Conservation (phyloP, 352 stramenopile species). For the Pythium aristosporum region DNA sequence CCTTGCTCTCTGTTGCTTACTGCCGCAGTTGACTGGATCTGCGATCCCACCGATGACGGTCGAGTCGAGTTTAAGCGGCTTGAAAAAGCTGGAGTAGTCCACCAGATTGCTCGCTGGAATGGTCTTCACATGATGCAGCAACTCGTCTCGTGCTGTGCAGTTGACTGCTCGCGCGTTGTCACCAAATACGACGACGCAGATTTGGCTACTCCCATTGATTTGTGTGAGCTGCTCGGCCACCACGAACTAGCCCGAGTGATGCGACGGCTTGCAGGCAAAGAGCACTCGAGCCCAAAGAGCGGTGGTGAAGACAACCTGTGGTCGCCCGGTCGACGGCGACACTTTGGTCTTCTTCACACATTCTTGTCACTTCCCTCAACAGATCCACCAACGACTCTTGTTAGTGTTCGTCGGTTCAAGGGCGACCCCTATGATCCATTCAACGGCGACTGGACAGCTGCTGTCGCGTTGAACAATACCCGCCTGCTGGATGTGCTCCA, state of each 20-base stretch:
- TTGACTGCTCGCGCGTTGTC: conserved; percentile 1
- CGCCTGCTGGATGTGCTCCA: not conserved
- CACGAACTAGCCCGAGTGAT: not conserved
- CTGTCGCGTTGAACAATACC: conserved; percentile 11
- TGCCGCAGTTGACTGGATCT: not conserved
- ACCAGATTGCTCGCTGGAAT: conserved; percentile 38
- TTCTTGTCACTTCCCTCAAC: not conserved
- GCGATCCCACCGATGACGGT: not conserved
- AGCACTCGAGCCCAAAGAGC: not conserved
- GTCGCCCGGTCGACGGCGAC: not conserved
- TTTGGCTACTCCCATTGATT: conserved; percentile 27
- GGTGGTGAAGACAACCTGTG: not conserved
- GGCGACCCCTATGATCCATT: not conserved
- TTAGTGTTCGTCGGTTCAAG: not conserved
- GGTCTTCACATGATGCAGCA: conserved; percentile 22
- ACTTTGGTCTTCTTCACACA: conserved; percentile 10
- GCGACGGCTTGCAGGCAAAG: not conserved
- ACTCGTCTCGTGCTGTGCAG: not conserved
- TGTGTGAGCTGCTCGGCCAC: conserved; percentile 34
- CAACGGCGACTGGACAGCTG: conserved; percentile 8
- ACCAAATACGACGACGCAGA: conserved; percentile 8
- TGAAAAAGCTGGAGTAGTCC: conserved; percentile 9
- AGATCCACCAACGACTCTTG: not conserved
- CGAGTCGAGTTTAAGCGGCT: not conserved
- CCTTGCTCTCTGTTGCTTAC: not conserved